Percentiles rank a stretch among this genome's conserved stretches.
Conservation (phyloP, 208 protist genomes). For the Trypanosoma caninum region DNA sequence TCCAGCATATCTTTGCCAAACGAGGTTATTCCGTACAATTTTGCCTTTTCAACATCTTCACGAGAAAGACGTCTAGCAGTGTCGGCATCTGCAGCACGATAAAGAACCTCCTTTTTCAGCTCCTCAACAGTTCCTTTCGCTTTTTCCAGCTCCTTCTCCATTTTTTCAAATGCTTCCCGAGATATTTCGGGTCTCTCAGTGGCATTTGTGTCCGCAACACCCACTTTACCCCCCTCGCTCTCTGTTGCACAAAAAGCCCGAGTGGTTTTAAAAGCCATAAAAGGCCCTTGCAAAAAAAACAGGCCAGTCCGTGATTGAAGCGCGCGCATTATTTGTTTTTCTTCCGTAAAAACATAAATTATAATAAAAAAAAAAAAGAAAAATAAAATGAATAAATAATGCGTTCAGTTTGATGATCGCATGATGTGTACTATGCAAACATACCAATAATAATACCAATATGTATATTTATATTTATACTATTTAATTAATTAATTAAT, state of each 20-base stretch:
- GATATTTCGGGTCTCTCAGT: conserved; percentile 20
- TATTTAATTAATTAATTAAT: conserved; percentile 14
- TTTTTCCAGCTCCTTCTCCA: conserved; percentile 71
- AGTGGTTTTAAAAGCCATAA: conserved; percentile 22
- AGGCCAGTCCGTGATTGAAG: conserved; percentile 10
- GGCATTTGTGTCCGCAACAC: conserved; percentile 14
- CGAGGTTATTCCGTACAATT: conserved; percentile 79
- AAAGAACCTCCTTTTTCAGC: conserved; percentile 83
- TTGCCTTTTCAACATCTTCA: conserved; percentile 90
- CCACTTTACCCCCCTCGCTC: conserved; percentile 22
- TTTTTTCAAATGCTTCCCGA: conserved; percentile 24
- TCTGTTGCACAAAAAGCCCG: conserved; percentile 40
- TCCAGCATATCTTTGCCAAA: conserved; percentile 93
- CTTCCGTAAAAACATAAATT: conserved; percentile 11
- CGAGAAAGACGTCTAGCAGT: conserved; percentile 86
- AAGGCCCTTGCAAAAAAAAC: not conserved
- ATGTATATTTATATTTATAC: not conserved
- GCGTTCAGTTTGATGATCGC: too few relatives aligned
- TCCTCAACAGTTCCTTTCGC: conserved; percentile 53
- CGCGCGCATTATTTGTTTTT: conserved; percentile 16
- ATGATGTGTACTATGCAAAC: conserved; percentile 6
- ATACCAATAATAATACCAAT: not conserved
- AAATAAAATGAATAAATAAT: not conserved
- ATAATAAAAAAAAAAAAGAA: conserved; percentile 7
- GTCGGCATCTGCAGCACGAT: conserved; percentile 84